phyloP scores from a whole-genome alignment of 257 asterid species.

The Solanum okadae region DNA sequence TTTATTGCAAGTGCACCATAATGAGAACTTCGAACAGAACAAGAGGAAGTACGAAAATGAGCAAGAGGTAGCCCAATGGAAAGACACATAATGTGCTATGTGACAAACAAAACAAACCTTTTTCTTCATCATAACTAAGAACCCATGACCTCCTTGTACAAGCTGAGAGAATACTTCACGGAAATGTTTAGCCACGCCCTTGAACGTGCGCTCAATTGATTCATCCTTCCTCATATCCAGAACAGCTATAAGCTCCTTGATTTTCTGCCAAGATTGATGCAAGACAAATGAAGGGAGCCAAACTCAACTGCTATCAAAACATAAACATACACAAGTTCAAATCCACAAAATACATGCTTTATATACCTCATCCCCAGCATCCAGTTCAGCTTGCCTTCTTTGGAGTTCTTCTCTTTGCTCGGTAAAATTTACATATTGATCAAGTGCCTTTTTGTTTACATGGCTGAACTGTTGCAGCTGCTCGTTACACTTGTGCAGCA shows the following conservation, averaged over 20 bases:
- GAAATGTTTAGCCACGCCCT: slow-evolving; percentile 95
- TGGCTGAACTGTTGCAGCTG: slow-evolving; percentile 92
- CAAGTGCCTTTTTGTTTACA: slow-evolving; percentile 96
- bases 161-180: slow-evolving; percentile 96
- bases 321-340: not conserved
- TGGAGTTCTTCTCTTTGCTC: slow-evolving; percentile 96
- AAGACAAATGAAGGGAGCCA: slow-evolving; percentile 2
- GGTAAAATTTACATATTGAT: slow-evolving; percentile 93
- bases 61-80: not conserved
- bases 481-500: slow-evolving; percentile 92
- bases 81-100: not conserved
- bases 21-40: not conserved
- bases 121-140: slow-evolving; percentile 90
- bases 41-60: not conserved
- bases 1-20: not conserved
- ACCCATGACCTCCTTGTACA: slow-evolving; percentile 98
- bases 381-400: slow-evolving; percentile 88
- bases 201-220: slow-evolving; percentile 95
- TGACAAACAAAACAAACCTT: slow-evolving; percentile 48
- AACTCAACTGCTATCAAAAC: slow-evolving; percentile 5
- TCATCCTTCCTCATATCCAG: slow-evolving; percentile 99
- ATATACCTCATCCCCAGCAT: slow-evolving; percentile 92
- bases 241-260: slow-evolving; percentile 84
- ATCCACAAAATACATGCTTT: slow-evolving; percentile 1
- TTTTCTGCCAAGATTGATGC: slow-evolving; percentile 54